phyloP scores from a whole-genome alignment of 2,329 filamentous ascomycete genomes.

The Trichoderma pleuroti region DNA sequence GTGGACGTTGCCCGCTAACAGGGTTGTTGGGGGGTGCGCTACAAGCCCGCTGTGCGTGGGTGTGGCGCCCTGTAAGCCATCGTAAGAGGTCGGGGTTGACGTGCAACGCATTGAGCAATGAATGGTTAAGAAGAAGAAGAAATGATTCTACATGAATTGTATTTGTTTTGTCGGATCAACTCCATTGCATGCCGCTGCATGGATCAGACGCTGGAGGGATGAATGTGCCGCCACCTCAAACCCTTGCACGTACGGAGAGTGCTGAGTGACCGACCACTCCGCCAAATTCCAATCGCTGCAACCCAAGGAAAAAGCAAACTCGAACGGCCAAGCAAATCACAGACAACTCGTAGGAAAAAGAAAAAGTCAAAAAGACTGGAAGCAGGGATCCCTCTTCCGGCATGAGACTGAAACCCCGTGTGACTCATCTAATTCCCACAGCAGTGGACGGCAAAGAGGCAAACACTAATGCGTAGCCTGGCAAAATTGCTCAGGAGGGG shows the following conservation, averaged over 20 bases:
- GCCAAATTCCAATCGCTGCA: not conserved
- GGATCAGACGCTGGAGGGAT: not conserved
- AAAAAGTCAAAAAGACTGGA: constrained; percentile 9
- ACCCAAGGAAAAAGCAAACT: not conserved
- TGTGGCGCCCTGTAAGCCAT: constrained; percentile 19
- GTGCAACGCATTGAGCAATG: not conserved
- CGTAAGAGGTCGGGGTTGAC: not conserved
- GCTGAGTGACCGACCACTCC: not conserved
- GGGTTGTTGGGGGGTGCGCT: constrained; percentile 4
- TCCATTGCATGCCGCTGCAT: not conserved
- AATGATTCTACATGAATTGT: not conserved
- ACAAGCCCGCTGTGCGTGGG: not conserved
- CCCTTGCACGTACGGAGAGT: not conserved
- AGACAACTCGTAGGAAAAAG: not conserved
- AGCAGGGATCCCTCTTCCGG: constrained; percentile 20
- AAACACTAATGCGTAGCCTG: constrained; percentile 19
- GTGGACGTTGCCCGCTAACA: constrained; percentile 16
- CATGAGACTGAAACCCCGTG: constrained; percentile 23
- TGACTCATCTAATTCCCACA: constrained; percentile 23
- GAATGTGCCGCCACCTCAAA: not conserved
- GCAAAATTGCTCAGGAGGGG: constrained; percentile 19
- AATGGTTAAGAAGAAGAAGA: not conserved
- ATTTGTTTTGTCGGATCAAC: not conserved
- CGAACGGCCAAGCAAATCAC: not conserved
- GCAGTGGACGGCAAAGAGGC: constrained; percentile 3